Base-by-base conservation (phyloP, 768 basidiomycete genomes). In the Mycena metata region DNA sequence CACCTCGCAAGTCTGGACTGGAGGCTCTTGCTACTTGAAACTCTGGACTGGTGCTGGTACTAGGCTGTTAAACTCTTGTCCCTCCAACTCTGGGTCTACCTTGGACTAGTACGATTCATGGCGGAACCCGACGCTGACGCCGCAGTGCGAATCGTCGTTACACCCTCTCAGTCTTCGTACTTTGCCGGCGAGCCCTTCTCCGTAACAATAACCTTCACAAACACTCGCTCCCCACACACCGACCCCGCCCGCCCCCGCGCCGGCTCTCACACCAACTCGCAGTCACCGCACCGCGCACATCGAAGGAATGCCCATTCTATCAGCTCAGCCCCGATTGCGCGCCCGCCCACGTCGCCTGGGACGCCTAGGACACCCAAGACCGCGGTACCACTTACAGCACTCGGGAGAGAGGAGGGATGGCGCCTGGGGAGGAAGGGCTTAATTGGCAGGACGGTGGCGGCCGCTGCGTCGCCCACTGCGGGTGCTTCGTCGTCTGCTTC, bases 101-200 rank as follows among this genome's bases (percentile, higher is more conserved):
- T 30, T 30, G 30, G 30, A 30, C 30, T 30, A 30, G 30, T 30
- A 30, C 30, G 30, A 30, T 6, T 30, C 30, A 69, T 69, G 68
- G 58, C 68, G 30, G 63, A 69, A 59, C 69, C 62, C 50, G 79
- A 79, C 56, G 59, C 73, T 52, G 88, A 88, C 57, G 82, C 86
- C 16, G 83, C 84, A 47, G 84, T 94, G 6, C 89, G 91, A 42
- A 89, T 94, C 43, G 85, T 88, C 30, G 90, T 93, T 23, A 86
- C 87, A 0, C 96, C 96, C 2, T 85, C 92, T 0, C 92, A 96
- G 69, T 92, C 94, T 0, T 94, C 95, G 0, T 98, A 92, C 80
- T 98, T 96, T 77, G 95, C 96, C 0, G 96, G 96, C 64, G 96
- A 98, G 79, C 83, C 87, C 0, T 95, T 97, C 79, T 84, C 90